These are phyloP conservation scores for Wickerhamomyces sp. DNA, from an alignment of 1,139 yeast species.

Conservation along the genomic window DNA sequence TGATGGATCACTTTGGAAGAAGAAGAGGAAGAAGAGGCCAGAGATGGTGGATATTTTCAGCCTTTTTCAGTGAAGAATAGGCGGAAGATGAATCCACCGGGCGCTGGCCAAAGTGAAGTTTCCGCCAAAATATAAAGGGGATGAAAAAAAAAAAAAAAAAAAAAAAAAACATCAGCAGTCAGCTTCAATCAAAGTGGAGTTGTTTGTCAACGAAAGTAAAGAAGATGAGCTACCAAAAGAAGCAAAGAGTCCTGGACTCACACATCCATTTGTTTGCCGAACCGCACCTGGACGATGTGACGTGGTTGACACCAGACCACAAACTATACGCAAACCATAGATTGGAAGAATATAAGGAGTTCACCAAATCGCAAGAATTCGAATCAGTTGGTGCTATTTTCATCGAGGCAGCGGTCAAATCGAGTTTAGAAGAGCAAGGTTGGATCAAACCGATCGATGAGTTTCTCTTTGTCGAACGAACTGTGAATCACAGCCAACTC, in stretches of 20 bases:
- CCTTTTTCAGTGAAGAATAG: no score
- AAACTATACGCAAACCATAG: constrained; percentile 19
- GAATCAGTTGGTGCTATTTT: constrained; percentile 24
- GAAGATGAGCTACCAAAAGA: no score
- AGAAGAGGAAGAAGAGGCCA: no score
- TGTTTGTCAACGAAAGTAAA: not conserved
- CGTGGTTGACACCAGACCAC: constrained; percentile 29
- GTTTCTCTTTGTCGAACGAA: constrained; percentile 20
- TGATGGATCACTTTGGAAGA: no score
- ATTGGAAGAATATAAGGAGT: constrained; percentile 20
- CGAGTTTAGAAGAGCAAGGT: constrained; percentile 12
- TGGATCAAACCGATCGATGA: constrained; percentile 26
- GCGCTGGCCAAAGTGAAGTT: no score
- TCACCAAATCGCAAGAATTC: constrained; percentile 1
- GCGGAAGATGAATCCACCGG: no score
- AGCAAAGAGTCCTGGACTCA: constrained; percentile 23
- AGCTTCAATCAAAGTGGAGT: no score
- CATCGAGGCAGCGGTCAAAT: constrained; percentile 28
- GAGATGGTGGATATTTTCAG: not conserved
- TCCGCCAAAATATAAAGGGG: no score
- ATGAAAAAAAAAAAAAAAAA: no score
- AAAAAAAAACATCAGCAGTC: no score
- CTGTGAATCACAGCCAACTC: constrained; percentile 3
- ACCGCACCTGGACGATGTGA: constrained; percentile 19
- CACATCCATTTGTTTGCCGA: constrained; percentile 30